These are phyloP conservation scores for Aspergillus sparsus DNA, from an alignment of 495 filamentous ascomycete species.

Conservation along the genomic window DNA sequence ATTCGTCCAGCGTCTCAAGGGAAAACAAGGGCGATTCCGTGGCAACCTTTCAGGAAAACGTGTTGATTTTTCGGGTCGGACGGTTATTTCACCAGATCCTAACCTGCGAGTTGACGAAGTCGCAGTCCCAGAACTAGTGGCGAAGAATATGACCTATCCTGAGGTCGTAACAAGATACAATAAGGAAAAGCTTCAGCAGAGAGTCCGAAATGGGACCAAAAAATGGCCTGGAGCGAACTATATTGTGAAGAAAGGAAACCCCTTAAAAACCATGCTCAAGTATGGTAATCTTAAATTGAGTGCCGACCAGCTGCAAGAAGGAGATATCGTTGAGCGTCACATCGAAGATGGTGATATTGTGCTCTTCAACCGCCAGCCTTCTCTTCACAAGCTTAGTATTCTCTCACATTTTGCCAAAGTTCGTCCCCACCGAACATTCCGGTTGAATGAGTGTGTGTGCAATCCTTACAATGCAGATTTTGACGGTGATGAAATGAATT, in stretches of 20 bases:
- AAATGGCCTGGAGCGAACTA: conserved; percentile 87
- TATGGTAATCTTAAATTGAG: conserved; percentile 66
- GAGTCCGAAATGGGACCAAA: conserved; percentile 69
- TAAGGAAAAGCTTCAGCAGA: conserved; percentile 71
- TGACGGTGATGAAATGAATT: conserved; percentile 98
- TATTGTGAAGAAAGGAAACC: conserved; percentile 69
- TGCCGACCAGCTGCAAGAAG: conserved; percentile 71
- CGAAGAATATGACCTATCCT: conserved; percentile 92
- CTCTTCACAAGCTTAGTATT: conserved; percentile 96
- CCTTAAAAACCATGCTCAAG: conserved; percentile 71
- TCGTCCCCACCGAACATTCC: conserved; percentile 93
- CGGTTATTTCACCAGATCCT: conserved; percentile 96
- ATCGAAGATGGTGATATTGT: conserved; percentile 96
- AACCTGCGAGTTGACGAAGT: conserved; percentile 94
- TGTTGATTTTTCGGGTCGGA: conserved; percentile 96
- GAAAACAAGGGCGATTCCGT: conserved; percentile 95
- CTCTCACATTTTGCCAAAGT: conserved; percentile 91
- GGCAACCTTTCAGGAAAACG: conserved; percentile 97
- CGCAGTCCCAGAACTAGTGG: conserved; percentile 84
- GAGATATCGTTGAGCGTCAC: conserved; percentile 91
- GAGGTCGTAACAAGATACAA: conserved; percentile 83
- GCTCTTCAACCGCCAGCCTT: conserved; percentile 96
- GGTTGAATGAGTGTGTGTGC: conserved; percentile 96
- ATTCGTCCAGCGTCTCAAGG: conserved; percentile 92
- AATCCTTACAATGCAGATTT: conserved; percentile 99